Evolutionary conservation across 2,329 filamentous ascomycete species (phyloP).

Genomic region (Thielaviopsis populi): DNA sequence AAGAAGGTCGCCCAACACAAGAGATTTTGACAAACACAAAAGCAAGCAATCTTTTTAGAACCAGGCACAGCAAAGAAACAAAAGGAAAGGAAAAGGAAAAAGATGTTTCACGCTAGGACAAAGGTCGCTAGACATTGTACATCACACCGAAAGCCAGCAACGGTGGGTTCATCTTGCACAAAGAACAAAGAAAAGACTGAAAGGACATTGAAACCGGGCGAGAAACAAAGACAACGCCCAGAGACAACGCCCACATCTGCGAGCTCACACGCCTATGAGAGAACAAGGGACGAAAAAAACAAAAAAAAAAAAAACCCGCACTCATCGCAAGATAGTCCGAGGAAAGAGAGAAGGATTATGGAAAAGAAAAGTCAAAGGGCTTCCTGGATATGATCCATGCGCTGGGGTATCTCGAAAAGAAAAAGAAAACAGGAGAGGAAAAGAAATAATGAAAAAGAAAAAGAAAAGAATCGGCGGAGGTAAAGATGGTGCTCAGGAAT

Average conservation of each 20-base stretch:
- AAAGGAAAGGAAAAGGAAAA: not conserved
- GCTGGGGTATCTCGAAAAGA: conserved; percentile 16
- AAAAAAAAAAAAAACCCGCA: not conserved
- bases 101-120: not conserved
- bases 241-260: not conserved
- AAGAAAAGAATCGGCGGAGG: not conserved
- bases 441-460: conserved; percentile 8
- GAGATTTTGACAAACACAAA: not conserved
- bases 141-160: conserved; percentile 4
- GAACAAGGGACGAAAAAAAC: not conserved
- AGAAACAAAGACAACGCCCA: not conserved
- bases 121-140: not conserved
- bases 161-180: not conserved
- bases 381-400: conserved; percentile 8
- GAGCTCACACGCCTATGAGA: not conserved
- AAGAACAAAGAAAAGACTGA: not conserved
- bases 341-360: not conserved
- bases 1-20: not conserved
- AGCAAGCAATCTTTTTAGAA: conserved; percentile 4
- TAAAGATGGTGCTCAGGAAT: not conserved
- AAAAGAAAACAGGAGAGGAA: conserved; percentile 9
- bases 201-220: too few relatives aligned
- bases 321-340: conserved; percentile 5
- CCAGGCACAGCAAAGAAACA: not conserved
- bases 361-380: not conserved